Evolutionary conservation across 306 rosid genomes (phyloP).

Genomic region (Pyrus bretschneideri): DNA sequence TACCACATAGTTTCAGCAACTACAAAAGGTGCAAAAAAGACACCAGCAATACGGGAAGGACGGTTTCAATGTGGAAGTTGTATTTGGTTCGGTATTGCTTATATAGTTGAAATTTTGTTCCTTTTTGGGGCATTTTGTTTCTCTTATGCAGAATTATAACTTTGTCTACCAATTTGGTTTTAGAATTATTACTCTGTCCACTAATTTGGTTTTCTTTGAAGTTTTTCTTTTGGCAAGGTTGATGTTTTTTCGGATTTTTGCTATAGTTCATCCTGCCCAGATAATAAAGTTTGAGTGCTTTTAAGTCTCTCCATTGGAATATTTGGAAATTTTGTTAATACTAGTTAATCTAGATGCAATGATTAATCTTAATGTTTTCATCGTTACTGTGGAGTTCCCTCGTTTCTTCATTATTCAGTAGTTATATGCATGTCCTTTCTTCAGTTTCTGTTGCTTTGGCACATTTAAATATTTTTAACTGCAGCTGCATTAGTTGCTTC

Average conservation of each 20-base stretch:
- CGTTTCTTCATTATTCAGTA: background rate
- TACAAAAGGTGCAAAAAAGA: no score
- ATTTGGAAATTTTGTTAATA: background rate
- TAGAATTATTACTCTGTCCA: no score
- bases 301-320: background rate
- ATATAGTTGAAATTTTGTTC: background rate
- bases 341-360: background rate
- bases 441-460: background rate
- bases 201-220: no score
- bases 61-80: no score
- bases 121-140: background rate
- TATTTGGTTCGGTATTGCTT: background rate
- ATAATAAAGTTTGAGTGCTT: background rate
- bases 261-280: no score
- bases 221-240: no score
- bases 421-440: background rate
- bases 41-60: no score
- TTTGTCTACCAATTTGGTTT: background rate
- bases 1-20: no score
- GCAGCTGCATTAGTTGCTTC: background rate
- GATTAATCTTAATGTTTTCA: background rate
- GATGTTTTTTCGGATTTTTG: no score
- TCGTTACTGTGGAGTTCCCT: background rate
- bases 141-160: background rate
- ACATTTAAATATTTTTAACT: background rate